Conservation (phyloP, 2,329 filamentous ascomycete genomes). For the Aureobasidium leucospermi region DNA sequence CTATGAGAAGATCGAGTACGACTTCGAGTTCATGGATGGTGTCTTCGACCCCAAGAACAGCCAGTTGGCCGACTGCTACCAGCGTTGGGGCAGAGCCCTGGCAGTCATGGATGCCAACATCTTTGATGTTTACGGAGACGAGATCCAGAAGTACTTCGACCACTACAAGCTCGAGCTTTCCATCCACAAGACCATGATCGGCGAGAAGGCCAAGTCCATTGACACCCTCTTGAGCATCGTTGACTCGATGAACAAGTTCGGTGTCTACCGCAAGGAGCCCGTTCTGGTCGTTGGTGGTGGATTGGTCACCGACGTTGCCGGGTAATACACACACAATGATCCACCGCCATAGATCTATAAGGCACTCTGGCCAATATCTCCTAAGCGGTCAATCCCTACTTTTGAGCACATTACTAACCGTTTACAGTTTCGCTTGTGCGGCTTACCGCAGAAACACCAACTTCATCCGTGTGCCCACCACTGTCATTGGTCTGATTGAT, state of each 20-base stretch:
- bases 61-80: slow-evolving; percentile 58
- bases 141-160: slow-evolving; percentile 61
- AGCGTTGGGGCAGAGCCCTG: slow-evolving; percentile 57
- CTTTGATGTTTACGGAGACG: slow-evolving; percentile 57
- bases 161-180: slow-evolving; percentile 55
- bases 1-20: slow-evolving; percentile 70
- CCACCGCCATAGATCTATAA: slow-evolving; percentile 36
- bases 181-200: slow-evolving; percentile 66
- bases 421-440: slow-evolving; percentile 57
- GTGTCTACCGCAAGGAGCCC: slow-evolving; percentile 61
- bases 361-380: slow-evolving; percentile 42
- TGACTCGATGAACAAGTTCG: slow-evolving; percentile 68
- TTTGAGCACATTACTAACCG: slow-evolving; percentile 21
- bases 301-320: slow-evolving; percentile 66
- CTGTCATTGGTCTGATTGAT: slow-evolving; percentile 68
- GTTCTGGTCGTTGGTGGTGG: slow-evolving; percentile 61
- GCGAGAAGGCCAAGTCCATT: slow-evolving; percentile 68
- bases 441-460: slow-evolving; percentile 66
- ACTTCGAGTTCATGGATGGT: slow-evolving; percentile 65
- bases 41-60: slow-evolving; percentile 56
- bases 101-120: slow-evolving; percentile 67
- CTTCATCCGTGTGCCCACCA: slow-evolving; percentile 67
- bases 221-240: slow-evolving; percentile 62
- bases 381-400: slow-evolving; percentile 21
- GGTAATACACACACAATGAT: slow-evolving; percentile 43